A percentile compares a stretch with the other conserved stretches of the same genome.
Conservation (phyloP, 805 yeast genomes). For the Metschnikowia dekortorum region DNA sequence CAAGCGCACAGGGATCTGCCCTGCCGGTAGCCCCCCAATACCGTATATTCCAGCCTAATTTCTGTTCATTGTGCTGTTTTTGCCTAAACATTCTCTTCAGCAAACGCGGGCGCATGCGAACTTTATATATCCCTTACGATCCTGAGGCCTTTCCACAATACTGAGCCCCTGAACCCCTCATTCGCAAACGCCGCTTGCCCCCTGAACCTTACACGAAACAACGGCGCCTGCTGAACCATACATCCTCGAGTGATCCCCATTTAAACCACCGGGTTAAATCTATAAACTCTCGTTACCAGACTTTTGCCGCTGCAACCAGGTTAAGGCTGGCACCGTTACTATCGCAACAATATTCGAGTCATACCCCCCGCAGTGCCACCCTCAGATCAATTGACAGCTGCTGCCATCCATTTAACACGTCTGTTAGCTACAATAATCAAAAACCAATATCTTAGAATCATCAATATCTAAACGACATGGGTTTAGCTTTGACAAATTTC, state of each 20-base stretch:
- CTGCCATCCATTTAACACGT: not conserved
- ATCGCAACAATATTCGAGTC: not conserved
- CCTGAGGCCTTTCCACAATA: not conserved
- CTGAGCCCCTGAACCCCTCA: not conserved
- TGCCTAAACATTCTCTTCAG: not conserved
- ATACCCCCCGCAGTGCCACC: too few species aligned
- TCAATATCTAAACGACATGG: conserved; percentile 23
- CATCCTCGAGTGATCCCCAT: not conserved
- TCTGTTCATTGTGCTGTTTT: not conserved
- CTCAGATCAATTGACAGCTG: too few species aligned
- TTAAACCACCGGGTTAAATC: not conserved
- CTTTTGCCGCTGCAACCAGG: not conserved
- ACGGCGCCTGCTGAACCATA: not conserved
- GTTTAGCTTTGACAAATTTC: conserved; percentile 36
- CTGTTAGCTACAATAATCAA: not conserved
- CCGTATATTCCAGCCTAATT: not conserved
- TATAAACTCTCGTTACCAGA: not conserved
- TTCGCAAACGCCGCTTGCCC: not conserved
- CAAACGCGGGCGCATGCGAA: not conserved
- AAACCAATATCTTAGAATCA: not conserved
- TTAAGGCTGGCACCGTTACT: not conserved
- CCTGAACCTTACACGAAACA: not conserved
- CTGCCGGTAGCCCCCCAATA: not conserved
- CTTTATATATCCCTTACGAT: not conserved
- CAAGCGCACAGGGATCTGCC: conserved; percentile 2